These are phyloP conservation scores for Chenopodium suecicum DNA, from an alignment of 148 eudicot genomes.

Conservation along the genomic window DNA sequence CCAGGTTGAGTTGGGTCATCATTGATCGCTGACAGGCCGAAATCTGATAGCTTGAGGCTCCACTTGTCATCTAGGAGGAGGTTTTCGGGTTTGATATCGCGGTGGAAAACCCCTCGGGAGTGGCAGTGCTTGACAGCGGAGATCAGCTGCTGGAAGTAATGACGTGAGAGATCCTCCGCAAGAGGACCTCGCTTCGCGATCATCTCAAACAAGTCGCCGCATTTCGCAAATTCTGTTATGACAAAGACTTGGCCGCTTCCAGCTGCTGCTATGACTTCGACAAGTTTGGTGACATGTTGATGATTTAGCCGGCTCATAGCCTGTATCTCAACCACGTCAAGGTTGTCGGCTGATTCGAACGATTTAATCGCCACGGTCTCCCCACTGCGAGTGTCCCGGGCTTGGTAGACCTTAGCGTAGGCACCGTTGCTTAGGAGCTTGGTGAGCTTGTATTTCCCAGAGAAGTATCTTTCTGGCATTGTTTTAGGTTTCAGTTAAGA, in stretches of 20 bases:
- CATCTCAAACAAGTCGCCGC: constrained; percentile 67
- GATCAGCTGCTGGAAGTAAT: constrained; percentile 67
- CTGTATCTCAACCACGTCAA: constrained; percentile 49
- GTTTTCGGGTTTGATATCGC: constrained; percentile 82
- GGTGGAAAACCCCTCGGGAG: constrained; percentile 64
- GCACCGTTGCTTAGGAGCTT: constrained; percentile 60
- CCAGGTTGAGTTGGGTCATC: constrained; percentile 31
- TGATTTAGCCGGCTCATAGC: constrained; percentile 62
- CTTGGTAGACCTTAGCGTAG: constrained; percentile 70
- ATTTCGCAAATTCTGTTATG: constrained; percentile 66
- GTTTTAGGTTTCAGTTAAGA: background rate
- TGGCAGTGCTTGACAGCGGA: constrained; percentile 74
- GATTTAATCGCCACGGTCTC: constrained; percentile 61
- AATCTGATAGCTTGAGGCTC: constrained; percentile 62
- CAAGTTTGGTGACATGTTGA: constrained; percentile 52
- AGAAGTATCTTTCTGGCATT: constrained; percentile 31
- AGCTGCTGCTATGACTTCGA: constrained; percentile 63
- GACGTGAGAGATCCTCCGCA: constrained; percentile 57
- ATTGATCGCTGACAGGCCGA: constrained; percentile 49
- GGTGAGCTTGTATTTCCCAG: constrained; percentile 58
- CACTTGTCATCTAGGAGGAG: constrained; percentile 66
- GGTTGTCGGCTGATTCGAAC: constrained; percentile 30
- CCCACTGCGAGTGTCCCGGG: constrained; percentile 42
- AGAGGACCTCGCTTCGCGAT: constrained; percentile 49
- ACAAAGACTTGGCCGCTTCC: constrained; percentile 46